A percentile compares a stretch with the other conserved stretches of the same genome.
Conservation (phyloP, 129 eudicot species). For the Cynara cardunculus region DNA sequence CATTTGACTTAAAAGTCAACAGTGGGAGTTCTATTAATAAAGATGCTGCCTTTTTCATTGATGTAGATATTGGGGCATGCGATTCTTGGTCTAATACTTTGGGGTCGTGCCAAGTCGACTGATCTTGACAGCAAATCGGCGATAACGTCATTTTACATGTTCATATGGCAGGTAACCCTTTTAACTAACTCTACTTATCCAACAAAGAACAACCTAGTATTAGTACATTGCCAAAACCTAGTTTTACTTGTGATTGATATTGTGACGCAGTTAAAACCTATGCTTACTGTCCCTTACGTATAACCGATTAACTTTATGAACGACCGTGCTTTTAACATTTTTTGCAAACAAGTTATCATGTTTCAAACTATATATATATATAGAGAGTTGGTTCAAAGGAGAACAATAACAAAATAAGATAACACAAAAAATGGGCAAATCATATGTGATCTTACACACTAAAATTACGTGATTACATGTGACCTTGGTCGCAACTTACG, state of each 20-base stretch:
- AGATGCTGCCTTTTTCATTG: background rate
- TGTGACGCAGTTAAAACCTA: background rate
- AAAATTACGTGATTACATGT: background rate
- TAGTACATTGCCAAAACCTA: background rate
- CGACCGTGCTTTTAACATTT: background rate
- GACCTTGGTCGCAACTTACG: no score
- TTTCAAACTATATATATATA: background rate
- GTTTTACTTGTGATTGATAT: background rate
- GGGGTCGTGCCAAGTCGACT: conserved; percentile 80
- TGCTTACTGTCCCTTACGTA: background rate
- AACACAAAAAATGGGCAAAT: background rate
- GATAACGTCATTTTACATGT: conserved; percentile 95
- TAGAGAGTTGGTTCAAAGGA: background rate
- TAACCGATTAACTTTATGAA: background rate
- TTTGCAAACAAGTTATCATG: background rate
- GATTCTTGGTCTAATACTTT: conserved; percentile 59
- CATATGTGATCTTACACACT: background rate
- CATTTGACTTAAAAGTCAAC: background rate
- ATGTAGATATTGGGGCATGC: conserved; percentile 73
- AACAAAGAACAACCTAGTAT: background rate
- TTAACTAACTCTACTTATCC: background rate
- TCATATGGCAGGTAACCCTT: conserved; percentile 89
- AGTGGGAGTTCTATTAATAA: background rate
- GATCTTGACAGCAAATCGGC: conserved; percentile 78
- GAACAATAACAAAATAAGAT: background rate